Conservation (phyloP, 306 rosid species). For the Abrus precatorius region DNA sequence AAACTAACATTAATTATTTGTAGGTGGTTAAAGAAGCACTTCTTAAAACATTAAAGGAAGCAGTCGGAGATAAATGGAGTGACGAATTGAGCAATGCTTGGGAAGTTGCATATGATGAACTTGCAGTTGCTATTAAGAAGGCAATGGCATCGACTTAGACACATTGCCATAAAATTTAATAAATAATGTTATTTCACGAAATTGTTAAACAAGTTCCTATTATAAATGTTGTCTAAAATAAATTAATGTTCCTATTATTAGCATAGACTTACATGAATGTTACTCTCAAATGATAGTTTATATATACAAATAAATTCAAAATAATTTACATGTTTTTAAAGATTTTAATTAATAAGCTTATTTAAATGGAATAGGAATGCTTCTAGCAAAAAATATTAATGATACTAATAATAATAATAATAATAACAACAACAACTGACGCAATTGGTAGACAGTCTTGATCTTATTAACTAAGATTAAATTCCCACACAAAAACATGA, state of each 20-base stretch:
- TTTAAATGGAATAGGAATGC: background rate
- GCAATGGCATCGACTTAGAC: background rate
- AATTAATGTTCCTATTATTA: background rate
- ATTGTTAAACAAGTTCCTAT: conserved; percentile 3
- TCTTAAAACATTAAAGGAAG: conserved; percentile 42
- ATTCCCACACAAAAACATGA: too few relatives aligned
- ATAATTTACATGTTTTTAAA: background rate
- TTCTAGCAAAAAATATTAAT: too few relatives aligned
- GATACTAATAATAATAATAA: too few relatives aligned
- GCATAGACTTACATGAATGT: background rate
- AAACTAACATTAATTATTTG: background rate
- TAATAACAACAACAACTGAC: too few relatives aligned
- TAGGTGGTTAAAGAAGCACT: conserved; percentile 49
- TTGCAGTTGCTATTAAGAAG: conserved; percentile 39
- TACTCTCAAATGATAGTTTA: background rate
- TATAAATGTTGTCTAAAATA: background rate
- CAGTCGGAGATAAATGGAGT: conserved; percentile 25
- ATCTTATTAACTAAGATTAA: too few relatives aligned
- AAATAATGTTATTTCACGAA: background rate
- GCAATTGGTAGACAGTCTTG: too few relatives aligned
- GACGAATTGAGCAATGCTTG: conserved; percentile 32
- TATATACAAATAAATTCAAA: background rate
- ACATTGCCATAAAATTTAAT: background rate
- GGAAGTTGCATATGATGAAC: conserved; percentile 40
- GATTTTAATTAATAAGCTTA: background rate